phyloP scores from a whole-genome alignment of 1,284 basidiomycete genomes.

The Stereum hirsutum region DNA sequence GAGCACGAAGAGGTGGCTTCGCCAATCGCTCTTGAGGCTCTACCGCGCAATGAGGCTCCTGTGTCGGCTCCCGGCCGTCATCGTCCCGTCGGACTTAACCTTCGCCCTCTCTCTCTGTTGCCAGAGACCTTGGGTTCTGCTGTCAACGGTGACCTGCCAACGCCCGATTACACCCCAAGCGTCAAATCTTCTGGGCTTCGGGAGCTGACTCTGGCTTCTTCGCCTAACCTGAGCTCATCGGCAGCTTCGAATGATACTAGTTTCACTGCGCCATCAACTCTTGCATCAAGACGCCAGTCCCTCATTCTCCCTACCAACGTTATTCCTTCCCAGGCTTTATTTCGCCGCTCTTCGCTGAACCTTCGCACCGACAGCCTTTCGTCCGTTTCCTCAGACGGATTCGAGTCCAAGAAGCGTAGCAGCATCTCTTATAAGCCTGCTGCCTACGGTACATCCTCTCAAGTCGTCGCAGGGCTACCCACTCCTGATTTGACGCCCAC shows the following conservation, averaged over 20 bases:
- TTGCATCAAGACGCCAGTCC: slow-evolving; percentile 19
- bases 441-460: slow-evolving; percentile 23
- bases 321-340: slow-evolving; percentile 11
- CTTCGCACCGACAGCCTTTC: slow-evolving; percentile 15
- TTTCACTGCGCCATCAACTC: slow-evolving; percentile 8
- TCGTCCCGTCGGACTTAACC: slow-evolving; percentile 53
- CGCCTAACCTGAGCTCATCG: slow-evolving; percentile 16
- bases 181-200: slow-evolving; percentile 31
- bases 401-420: slow-evolving; percentile 31
- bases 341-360: slow-evolving; percentile 21
- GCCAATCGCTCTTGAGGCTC: slow-evolving; percentile 7
- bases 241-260: slow-evolving; percentile 17
- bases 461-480: slow-evolving; percentile 39
- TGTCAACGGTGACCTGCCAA: slow-evolving; percentile 34
- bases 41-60: slow-evolving; percentile 6
- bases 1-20: slow-evolving; percentile 33
- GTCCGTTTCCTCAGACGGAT: slow-evolving; percentile 10
- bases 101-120: slow-evolving; percentile 64
- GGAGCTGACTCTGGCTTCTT: slow-evolving; percentile 37
- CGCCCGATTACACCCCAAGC: slow-evolving; percentile 42
- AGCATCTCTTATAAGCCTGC: slow-evolving; percentile 66
- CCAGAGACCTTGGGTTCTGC: slow-evolving; percentile 33
- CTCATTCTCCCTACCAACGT: slow-evolving; percentile 17
- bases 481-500: slow-evolving; percentile 69
- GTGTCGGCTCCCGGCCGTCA: slow-evolving; percentile 27